Conservation (phyloP, 805 yeast species). For the Ogataea philodendri region DNA sequence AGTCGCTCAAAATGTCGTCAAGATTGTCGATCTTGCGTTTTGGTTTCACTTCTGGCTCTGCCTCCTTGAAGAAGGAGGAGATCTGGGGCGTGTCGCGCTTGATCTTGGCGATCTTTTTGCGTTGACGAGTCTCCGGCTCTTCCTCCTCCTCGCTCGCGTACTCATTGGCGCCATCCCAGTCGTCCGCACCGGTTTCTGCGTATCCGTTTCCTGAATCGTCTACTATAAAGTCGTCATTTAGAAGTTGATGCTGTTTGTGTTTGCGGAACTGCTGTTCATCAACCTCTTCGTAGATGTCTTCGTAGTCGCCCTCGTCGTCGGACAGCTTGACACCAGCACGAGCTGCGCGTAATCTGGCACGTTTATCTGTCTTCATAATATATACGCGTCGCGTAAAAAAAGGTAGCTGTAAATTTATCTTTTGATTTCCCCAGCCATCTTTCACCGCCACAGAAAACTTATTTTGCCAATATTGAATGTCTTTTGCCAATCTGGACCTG, state of each 20-base stretch:
- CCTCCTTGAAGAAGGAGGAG: constrained; percentile 48
- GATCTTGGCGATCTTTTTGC: constrained; percentile 37
- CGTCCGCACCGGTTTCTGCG: constrained; percentile 89
- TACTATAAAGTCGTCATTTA: constrained; percentile 90
- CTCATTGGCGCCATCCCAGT: constrained; percentile 65
- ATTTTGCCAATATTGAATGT: constrained; percentile 35
- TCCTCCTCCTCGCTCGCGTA: constrained; percentile 59
- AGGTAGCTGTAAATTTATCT: neutral
- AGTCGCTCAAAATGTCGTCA: constrained; percentile 68
- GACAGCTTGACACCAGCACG: constrained; percentile 56
- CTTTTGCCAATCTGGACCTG: constrained; percentile 51
- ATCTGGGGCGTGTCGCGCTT: constrained; percentile 32
- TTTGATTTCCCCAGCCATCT: constrained; percentile 2
- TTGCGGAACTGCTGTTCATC: constrained; percentile 77
- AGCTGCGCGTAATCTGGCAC: constrained; percentile 63
- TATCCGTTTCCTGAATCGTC: constrained; percentile 94
- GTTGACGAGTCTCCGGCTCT: constrained; percentile 31
- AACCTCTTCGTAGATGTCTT: constrained; percentile 81
- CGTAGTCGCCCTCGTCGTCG: constrained; percentile 37
- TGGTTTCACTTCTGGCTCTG: constrained; percentile 24
- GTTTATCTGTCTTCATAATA: constrained; percentile 11
- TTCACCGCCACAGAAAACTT: constrained; percentile 7
- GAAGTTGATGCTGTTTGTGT: constrained; percentile 73
- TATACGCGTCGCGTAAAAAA: constrained; percentile 11
- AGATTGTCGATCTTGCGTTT: constrained; percentile 49